Percentiles rank a stretch among this genome's conserved stretches.
These are phyloP conservation scores for Ophiostoma perfectum DNA, from an alignment of 2,329 filamentous ascomycete species.

Conservation along the genomic window DNA sequence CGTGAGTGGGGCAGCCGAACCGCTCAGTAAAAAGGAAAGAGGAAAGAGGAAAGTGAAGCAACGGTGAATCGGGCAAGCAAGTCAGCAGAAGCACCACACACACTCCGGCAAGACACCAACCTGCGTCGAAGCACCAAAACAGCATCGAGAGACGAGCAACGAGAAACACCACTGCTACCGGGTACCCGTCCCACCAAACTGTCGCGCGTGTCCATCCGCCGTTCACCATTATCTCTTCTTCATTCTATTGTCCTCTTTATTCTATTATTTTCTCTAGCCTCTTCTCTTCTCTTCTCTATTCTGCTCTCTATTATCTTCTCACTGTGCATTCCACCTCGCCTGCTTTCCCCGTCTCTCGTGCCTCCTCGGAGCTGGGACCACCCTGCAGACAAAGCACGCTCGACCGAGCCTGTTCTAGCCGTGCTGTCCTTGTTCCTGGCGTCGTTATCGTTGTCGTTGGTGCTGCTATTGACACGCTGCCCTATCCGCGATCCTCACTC, in stretches of 20 bases:
- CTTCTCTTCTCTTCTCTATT: background rate
- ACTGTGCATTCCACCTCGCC: too few relatives aligned
- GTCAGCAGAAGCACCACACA: background rate
- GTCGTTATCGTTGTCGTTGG: too few relatives aligned
- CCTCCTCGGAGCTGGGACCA: background rate
- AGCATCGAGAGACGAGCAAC: background rate
- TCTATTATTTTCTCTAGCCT: background rate
- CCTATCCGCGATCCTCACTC: background rate
- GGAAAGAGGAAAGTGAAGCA: background rate
- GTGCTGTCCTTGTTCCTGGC: background rate
- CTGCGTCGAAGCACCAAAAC: background rate
- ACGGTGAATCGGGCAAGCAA: constrained; percentile 2
- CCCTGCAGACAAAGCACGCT: background rate
- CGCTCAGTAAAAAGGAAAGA: constrained; percentile 3
- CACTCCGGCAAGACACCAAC: background rate
- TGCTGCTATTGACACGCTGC: too few relatives aligned
- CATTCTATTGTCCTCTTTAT: background rate
- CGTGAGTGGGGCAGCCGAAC: constrained; percentile 9
- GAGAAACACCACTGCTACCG: background rate
- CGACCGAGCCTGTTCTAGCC: background rate
- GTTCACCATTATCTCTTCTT: background rate
- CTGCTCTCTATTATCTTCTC: background rate
- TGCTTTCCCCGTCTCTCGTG: background rate
- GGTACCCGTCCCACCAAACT: background rate
- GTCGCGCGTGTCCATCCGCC: too few relatives aligned